These are phyloP conservation scores for Amesomyces nigricolor DNA, from an alignment of 2,329 filamentous ascomycete genomes.

Conservation along the genomic window DNA sequence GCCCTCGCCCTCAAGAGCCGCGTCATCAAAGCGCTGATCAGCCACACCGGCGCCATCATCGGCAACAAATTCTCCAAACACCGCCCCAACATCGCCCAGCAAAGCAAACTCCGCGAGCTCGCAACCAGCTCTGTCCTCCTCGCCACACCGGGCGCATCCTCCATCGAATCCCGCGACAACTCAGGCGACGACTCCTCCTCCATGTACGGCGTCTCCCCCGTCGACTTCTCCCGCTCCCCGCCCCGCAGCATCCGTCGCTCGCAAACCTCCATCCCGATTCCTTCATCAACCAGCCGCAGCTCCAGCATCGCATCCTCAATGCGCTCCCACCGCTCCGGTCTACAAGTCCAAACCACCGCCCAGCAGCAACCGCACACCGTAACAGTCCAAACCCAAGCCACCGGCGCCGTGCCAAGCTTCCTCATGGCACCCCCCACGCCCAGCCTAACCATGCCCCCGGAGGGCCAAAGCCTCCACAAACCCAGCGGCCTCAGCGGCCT, in stretches of 20 bases:
- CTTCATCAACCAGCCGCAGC: slow-evolving; percentile 45
- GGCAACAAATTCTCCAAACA: slow-evolving; percentile 95
- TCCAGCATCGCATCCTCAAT: slow-evolving; percentile 46
- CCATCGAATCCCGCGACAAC: slow-evolving; percentile 31
- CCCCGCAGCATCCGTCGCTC: slow-evolving; percentile 48
- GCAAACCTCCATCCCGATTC: slow-evolving; percentile 42
- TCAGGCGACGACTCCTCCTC: slow-evolving; percentile 55
- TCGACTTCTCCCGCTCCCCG: slow-evolving; percentile 56
- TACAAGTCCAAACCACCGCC: background rate
- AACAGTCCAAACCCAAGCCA: slow-evolving; percentile 23
- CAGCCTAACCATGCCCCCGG: slow-evolving; percentile 13
- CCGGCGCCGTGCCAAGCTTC: slow-evolving; percentile 28
- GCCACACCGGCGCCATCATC: slow-evolving; percentile 91
- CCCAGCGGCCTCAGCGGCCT: slow-evolving; percentile 16
- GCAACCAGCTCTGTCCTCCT: slow-evolving; percentile 70
- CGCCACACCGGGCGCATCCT: slow-evolving; percentile 34
- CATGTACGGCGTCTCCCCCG: slow-evolving; percentile 46
- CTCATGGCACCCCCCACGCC: slow-evolving; percentile 31
- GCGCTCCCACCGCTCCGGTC: slow-evolving; percentile 35
- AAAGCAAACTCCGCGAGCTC: slow-evolving; percentile 73
- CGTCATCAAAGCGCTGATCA: slow-evolving; percentile 87
- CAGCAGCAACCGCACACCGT: slow-evolving; percentile 4
- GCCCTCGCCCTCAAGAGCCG: slow-evolving; percentile 90
- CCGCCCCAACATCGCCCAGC: slow-evolving; percentile 72
- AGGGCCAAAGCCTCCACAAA: slow-evolving; percentile 18